phyloP scores from a whole-genome alignment of 2,329 filamentous ascomycete species.

The Grosmannia huntii region DNA sequence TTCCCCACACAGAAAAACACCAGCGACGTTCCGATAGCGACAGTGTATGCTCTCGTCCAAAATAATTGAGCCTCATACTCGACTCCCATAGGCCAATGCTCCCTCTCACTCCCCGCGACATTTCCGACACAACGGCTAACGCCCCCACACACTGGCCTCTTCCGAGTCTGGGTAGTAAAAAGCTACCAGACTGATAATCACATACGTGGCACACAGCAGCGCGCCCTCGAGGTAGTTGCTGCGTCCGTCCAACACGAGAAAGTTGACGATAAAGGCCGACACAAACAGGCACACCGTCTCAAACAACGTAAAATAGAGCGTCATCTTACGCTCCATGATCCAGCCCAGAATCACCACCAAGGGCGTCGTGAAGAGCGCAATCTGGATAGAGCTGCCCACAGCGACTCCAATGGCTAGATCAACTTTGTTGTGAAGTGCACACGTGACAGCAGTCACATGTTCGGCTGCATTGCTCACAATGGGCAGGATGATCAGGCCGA shows the following conservation, averaged over 20 bases:
- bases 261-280: slow-evolving; percentile 76
- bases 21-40: neutral
- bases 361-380: slow-evolving; percentile 58
- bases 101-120: neutral
- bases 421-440: slow-evolving; percentile 66
- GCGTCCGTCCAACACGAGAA: slow-evolving; percentile 71
- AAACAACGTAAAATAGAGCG: slow-evolving; percentile 76
- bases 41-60: neutral
- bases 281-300: slow-evolving; percentile 82
- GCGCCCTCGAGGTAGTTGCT: slow-evolving; percentile 80
- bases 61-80: neutral
- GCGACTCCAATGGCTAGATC: slow-evolving; percentile 62
- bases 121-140: neutral
- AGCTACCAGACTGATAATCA: slow-evolving; percentile 54
- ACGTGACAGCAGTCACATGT: slow-evolving; percentile 58
- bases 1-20: neutral
- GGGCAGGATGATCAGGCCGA: slow-evolving; percentile 59
- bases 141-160: slow-evolving; percentile 26
- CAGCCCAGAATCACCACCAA: slow-evolving; percentile 61
- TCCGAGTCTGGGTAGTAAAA: slow-evolving; percentile 49
- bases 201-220: slow-evolving; percentile 51
- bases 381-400: slow-evolving; percentile 59
- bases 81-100: neutral
- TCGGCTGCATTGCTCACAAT: slow-evolving; percentile 65
- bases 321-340: slow-evolving; percentile 56